phyloP scores from a whole-genome alignment of 495 filamentous ascomycete species.

The Hyaloscypha hepaticicola region DNA sequence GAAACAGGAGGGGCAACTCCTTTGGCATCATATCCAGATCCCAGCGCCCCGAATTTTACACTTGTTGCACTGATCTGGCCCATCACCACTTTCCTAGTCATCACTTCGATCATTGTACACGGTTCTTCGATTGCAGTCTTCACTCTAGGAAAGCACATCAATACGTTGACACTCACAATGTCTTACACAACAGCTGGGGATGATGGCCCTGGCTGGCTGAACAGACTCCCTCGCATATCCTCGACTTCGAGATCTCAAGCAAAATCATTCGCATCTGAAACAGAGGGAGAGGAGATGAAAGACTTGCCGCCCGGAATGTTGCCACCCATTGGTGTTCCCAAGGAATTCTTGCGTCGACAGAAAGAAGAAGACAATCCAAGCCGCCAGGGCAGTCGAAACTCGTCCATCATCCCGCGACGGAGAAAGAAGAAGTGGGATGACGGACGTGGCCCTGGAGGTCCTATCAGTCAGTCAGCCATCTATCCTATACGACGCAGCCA shows the following conservation, averaged over 20 bases:
- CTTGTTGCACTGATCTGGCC: constrained; percentile 90
- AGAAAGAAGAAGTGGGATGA: constrained; percentile 55
- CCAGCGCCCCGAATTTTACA: constrained; percentile 55
- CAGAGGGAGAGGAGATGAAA: constrained; percentile 52
- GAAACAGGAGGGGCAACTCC: constrained; percentile 75
- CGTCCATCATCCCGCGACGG: constrained; percentile 59
- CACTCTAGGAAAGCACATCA: constrained; percentile 96
- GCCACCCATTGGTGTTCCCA: constrained; percentile 70
- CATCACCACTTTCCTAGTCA: constrained; percentile 90
- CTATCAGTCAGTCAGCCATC: constrained; percentile 89
- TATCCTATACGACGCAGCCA: constrained; percentile 60
- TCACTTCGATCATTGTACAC: constrained; percentile 92
- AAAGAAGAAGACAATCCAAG: constrained; percentile 68
- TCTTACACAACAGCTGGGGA: constrained; percentile 88
- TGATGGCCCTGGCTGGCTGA: constrained; percentile 92
- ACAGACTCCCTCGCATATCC: constrained; percentile 83
- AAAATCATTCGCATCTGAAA: constrained; percentile 55
- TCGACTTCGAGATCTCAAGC: constrained; percentile 88
- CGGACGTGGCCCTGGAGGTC: constrained; percentile 78
- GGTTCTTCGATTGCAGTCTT: constrained; percentile 98
- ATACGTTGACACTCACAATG: constrained; percentile 91
- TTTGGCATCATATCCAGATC: constrained; percentile 54
- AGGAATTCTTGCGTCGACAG: constrained; percentile 78
- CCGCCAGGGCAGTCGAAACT: constrained; percentile 51
- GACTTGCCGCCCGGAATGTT: constrained; percentile 76